These are phyloP conservation scores for Eucalyptus leucophloia DNA, from an alignment of 345 rosid species.

Conservation along the genomic window DNA sequence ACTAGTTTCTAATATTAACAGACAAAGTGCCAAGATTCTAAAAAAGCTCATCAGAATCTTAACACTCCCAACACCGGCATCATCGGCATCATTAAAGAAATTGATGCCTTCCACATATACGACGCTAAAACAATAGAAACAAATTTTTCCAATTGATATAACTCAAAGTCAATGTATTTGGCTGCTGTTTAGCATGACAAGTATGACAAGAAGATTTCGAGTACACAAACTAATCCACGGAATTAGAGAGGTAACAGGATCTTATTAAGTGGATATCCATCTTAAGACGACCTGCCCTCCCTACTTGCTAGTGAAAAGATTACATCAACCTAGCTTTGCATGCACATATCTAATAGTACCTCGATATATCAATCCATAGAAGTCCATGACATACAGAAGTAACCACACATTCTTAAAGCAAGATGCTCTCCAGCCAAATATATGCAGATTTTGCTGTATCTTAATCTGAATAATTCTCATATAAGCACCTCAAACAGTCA, in stretches of 20 bases:
- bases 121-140: neutral
- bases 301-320: neutral
- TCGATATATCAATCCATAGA: neutral
- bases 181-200: neutral
- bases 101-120: neutral
- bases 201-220: neutral
- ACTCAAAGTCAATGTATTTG: neutral
- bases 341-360: neutral
- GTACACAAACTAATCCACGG: neutral
- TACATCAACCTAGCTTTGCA: neutral
- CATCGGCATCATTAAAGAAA: neutral
- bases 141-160: neutral
- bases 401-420: neutral
- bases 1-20: neutral
- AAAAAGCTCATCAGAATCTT: neutral
- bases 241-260: neutral
- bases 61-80: neutral
- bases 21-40: neutral
- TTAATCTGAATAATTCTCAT: neutral
- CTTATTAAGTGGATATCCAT: neutral
- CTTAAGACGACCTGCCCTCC: neutral
- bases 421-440: neutral
- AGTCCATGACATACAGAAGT: neutral
- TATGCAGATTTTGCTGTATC: neutral
- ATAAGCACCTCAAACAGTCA: neutral